Base-by-base conservation (phyloP, 257 asterid species). In the Prunella vulgaris region DNA sequence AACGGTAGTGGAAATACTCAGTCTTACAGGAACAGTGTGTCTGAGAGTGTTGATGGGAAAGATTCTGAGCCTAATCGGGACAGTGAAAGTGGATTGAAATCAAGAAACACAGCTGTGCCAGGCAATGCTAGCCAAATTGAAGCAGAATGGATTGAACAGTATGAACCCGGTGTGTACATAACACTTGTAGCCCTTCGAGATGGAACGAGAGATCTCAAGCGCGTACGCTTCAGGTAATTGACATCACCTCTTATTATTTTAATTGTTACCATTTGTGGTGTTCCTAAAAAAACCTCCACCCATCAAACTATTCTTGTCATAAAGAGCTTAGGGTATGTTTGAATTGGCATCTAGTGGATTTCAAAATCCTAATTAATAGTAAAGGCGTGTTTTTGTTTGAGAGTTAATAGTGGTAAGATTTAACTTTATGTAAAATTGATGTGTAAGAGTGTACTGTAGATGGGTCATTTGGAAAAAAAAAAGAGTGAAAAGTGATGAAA, bases 131-230 rank as follows among this genome's bases (percentile, higher is more conserved):
- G 80, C 82, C 90, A 87, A 58, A 80, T 90, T 40, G 99, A 87
- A 70, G 91, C 93, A 4, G 99, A 89, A 80, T 90, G 97, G 95
- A 93, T 87, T 49, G 97, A 93, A 63, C 96, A 90, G 69, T 90
- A 88, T 32, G 99, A 90, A 74, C 89, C 90, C 5, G 99, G 99
- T 44, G 99, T 93, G 57, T 90, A 89, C 73, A 86, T 93, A 61
- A 93, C 99, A 3, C 96, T 93, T 2, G 90, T 83, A 60, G 89
- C 96, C 68, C 96, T 88, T 58, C 83, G 82, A n/a, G 96, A 93
- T 80, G 99, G 97, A 65, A 87, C 91, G 14, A 86, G 95, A 83
- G 97, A 90, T 81, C 97, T 90, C 71, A 93, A 90, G 81, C 96
- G 99, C 0, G 96, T 93, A 10, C 97, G 97, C 81, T 90, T 93